Evolutionary conservation across 2,329 filamentous ascomycete genomes (phyloP), one percentile per base, ranked within the genome.

Genomic region (Sclerotinia nivalis): DNA sequence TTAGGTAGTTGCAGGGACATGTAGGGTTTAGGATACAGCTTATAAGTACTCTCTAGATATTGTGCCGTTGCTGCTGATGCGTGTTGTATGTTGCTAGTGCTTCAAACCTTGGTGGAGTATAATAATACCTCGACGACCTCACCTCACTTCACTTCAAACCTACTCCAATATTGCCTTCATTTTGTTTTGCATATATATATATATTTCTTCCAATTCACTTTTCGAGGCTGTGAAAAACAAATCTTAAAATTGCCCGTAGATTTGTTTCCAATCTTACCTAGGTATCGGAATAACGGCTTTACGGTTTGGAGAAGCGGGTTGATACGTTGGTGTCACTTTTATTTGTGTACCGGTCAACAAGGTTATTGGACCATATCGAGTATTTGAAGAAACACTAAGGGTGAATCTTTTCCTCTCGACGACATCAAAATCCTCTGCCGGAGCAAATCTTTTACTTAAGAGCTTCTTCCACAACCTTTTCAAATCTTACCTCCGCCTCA

Each of bases 371-470:
- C 13, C 28, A 13, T 50, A 62, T 47, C 45, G 60, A 62, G 60
- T n/a, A 50, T 50, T 50, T 18, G 31, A 62, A 34, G 60, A 18
- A 12, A 9, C 43, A 62, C 25, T 37, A 64, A 52, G 47, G 28
- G 61, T 64, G 61, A 52, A 64, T 64, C 34, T 52, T 52, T 40
- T 52, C 60, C n/a, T 18, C n/a, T 52, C 61, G 47, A 52, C 22
- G 47, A 12, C 22, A 28, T 52, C 31, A 45, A 40, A 20, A n/a
- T 28, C 20, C 13, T 52, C 47, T 25, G 3, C 31, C 60, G 47
- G 31, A 40, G n/a, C 47, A 28, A 40, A 18, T 40, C 12, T 40
- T 52, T 25, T 6, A n/a, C 61, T 52, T 40, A 28, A 40, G n/a
- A 52, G 8, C 31, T 50, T 37, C 60, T 28, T 34, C 60, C 18